These are phyloP conservation scores for Aspergillus sp. DNA, from an alignment of 2,329 filamentous ascomycete genomes.

Conservation along the genomic window DNA sequence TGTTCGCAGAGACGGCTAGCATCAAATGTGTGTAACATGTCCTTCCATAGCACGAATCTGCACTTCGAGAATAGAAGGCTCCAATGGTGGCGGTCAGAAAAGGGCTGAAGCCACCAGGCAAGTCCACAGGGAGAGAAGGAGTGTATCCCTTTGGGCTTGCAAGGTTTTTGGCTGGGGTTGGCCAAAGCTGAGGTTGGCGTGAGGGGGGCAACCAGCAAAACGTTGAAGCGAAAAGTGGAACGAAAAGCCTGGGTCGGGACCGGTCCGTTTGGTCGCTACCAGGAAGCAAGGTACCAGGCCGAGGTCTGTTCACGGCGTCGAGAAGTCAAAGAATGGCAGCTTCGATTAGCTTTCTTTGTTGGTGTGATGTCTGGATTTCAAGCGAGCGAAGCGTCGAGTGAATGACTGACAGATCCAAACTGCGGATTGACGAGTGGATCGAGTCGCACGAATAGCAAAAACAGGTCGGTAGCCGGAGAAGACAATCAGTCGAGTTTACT, in stretches of 20 bases:
- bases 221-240: conserved; percentile 15
- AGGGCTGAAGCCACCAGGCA: background rate
- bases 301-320: background rate
- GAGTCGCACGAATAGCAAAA: conserved; percentile 11
- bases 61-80: conserved; percentile 15
- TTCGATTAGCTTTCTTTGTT: conserved; percentile 9
- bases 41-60: conserved; percentile 19
- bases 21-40: conserved; percentile 23
- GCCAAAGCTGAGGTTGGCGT: background rate
- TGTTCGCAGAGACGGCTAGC: conserved; percentile 23
- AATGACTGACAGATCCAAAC: conserved; percentile 7
- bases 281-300: background rate
- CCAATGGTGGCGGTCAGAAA: conserved; percentile 10
- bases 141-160: conserved; percentile 16
- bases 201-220: conserved; percentile 17
- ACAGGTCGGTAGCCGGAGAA: background rate
- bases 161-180: background rate
- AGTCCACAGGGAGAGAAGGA: conserved; percentile 17
- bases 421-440: conserved; percentile 10
- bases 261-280: conserved; percentile 9
- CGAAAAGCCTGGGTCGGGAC: conserved; percentile 2
- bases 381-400: background rate
- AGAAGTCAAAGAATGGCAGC: background rate
- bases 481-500: conserved; percentile 10
- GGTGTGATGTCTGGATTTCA: background rate